Evolutionary conservation across 768 basidiomycete species (phyloP).

Genomic region (Pholiota microspora): DNA sequence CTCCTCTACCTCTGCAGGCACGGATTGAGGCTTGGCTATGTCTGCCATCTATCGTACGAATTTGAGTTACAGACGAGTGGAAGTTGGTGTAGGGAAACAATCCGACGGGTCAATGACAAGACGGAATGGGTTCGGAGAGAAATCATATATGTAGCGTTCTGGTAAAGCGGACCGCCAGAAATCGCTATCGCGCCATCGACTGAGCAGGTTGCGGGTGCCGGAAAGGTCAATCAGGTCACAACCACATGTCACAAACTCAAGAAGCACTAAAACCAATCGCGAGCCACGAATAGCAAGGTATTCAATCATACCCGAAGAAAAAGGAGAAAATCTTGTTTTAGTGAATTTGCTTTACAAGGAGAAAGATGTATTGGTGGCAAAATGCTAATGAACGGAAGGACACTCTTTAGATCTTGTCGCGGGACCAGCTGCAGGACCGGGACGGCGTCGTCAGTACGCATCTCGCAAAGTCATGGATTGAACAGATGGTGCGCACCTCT

Average conservation of each 20-base stretch:
- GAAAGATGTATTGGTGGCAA: slow-evolving; percentile 9
- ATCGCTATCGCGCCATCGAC: slow-evolving; percentile 15
- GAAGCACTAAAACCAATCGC: slow-evolving; percentile 4
- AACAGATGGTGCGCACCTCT: slow-evolving; percentile 45
- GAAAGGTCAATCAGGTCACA: background rate
- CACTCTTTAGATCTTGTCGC: slow-evolving; percentile 60
- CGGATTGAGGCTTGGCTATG: background rate
- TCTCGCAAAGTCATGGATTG: background rate
- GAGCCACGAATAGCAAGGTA: slow-evolving; percentile 3
- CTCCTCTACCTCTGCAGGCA: slow-evolving; percentile 29
- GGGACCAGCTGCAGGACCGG: slow-evolving; percentile 59
- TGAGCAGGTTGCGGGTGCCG: background rate
- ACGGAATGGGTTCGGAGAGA: background rate
- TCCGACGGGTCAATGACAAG: background rate
- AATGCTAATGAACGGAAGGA: slow-evolving; percentile 4
- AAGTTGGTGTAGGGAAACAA: too few relatives aligned
- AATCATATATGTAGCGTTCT: background rate
- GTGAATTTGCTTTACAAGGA: slow-evolving; percentile 9
- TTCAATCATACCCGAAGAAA: slow-evolving; percentile 2
- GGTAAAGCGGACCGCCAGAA: slow-evolving; percentile 3
- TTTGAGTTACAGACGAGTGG: too few relatives aligned
- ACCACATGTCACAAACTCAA: slow-evolving; percentile 6
- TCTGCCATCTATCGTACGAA: slow-evolving; percentile 8
- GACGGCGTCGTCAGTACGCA: background rate
- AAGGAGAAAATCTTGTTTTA: slow-evolving; percentile 1